A percentile compares a stretch with the other conserved stretches of the same genome.
Conservation (phyloP, 805 yeast species). For the Wickerhamiella alocasiicola region DNA sequence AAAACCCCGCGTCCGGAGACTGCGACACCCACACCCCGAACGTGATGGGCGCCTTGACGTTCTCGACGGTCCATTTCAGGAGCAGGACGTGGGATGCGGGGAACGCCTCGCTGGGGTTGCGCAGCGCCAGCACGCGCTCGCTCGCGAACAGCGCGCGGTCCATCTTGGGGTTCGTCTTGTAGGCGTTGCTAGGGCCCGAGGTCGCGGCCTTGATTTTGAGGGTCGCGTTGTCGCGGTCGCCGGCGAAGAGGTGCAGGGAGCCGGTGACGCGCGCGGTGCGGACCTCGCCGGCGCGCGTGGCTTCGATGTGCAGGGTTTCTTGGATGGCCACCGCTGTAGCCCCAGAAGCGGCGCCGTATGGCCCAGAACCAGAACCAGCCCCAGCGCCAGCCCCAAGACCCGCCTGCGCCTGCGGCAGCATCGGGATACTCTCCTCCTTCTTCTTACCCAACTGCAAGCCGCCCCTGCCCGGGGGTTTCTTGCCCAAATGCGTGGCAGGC, state of each 20-base stretch:
- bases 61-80: constrained; percentile 74
- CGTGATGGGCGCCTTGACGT: constrained; percentile 49
- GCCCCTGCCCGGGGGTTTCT: constrained; percentile 48
- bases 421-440: constrained; percentile 15
- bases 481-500: neutral
- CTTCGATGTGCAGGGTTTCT: constrained; percentile 66
- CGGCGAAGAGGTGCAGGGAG: constrained; percentile 77
- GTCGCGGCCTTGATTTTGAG: constrained; percentile 49
- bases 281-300: constrained; percentile 67
- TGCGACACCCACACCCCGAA: constrained; percentile 76
- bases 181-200: constrained; percentile 45
- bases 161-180: constrained; percentile 93
- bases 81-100: constrained; percentile 88
- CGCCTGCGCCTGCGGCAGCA: constrained; percentile 6
- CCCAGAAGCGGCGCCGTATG: constrained; percentile 8
- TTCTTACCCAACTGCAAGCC: constrained; percentile 70
- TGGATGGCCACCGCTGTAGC: constrained; percentile 29
- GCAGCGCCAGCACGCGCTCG: constrained; percentile 50
- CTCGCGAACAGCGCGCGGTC: constrained; percentile 60
- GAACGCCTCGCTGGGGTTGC: constrained; percentile 67
- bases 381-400: constrained; percentile 14
- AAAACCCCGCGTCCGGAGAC: constrained; percentile 39
- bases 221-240: constrained; percentile 56
- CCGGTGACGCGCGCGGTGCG: constrained; percentile 67
- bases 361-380: constrained; percentile 5